phyloP scores from a whole-genome alignment of 352 stramenopile genomes.

The Globisporangium megalacanthum region DNA sequence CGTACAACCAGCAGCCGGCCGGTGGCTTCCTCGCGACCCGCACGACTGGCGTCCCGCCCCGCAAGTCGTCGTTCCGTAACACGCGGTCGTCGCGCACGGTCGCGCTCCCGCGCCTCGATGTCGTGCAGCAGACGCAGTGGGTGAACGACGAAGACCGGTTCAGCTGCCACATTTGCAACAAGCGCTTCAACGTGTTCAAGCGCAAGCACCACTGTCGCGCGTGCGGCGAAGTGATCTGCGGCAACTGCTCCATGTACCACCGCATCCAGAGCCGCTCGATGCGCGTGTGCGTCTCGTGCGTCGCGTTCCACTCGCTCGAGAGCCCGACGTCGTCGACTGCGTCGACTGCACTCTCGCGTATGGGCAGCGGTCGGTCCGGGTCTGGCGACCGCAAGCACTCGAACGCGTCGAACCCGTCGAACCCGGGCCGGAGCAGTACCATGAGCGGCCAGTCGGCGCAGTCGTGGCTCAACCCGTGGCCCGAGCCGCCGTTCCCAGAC shows the following conservation, averaged over 20 bases:
- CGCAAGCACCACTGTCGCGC: slow-evolving; percentile 85
- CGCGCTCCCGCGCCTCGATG: slow-evolving; percentile 60
- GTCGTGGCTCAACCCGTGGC: slow-evolving; percentile 78
- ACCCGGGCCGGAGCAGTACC: slow-evolving; percentile 44
- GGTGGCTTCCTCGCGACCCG: slow-evolving; percentile 17
- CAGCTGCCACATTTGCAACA: slow-evolving; percentile 86
- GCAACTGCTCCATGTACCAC: slow-evolving; percentile 77
- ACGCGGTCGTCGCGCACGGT: slow-evolving; percentile 72
- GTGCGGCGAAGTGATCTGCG: slow-evolving; percentile 85
- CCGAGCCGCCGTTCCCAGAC: slow-evolving; percentile 70
- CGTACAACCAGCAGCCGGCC: slow-evolving; percentile 20
- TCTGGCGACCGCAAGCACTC: slow-evolving; percentile 53
- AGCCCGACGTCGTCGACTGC: slow-evolving; percentile 45
- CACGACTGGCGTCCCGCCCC: slow-evolving; percentile 26
- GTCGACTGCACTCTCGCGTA: slow-evolving; percentile 34
- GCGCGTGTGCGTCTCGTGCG: slow-evolving; percentile 81
- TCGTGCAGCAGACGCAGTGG: slow-evolving; percentile 80
- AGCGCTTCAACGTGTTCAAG: slow-evolving; percentile 86
- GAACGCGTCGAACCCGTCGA: slow-evolving; percentile 39
- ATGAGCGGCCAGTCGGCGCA: slow-evolving; percentile 33
- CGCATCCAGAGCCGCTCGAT: slow-evolving; percentile 80
- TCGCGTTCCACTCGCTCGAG: slow-evolving; percentile 77
- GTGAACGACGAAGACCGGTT: slow-evolving; percentile 83
- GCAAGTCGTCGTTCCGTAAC: slow-evolving; percentile 73
- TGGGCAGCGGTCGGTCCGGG: slow-evolving; percentile 20